Evolutionary conservation across 148 eudicot species (phyloP).

Genomic region (Gaultheria prostrata): DNA sequence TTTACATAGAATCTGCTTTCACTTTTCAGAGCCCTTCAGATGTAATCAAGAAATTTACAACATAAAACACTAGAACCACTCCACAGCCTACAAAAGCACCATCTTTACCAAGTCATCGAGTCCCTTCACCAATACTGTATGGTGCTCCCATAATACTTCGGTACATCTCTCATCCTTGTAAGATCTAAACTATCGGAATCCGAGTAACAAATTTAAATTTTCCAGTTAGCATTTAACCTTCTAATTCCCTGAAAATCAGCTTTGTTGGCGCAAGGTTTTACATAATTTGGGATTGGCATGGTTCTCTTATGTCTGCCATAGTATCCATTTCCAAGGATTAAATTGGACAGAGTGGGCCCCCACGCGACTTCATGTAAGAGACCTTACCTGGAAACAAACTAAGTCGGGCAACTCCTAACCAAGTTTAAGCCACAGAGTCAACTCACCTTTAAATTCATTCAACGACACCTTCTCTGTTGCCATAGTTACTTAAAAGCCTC

Average conservation of each 20-base stretch:
- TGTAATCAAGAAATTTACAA: neutral
- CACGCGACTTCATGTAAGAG: neutral
- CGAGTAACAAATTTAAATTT: neutral
- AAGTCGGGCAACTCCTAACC: neutral
- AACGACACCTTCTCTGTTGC: slow-evolving; percentile 15
- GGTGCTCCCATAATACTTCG: neutral
- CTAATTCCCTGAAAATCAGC: neutral
- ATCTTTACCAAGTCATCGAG: neutral
- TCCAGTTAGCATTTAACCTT: neutral
- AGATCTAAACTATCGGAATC: neutral
- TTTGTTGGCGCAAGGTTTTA: too few species aligned
- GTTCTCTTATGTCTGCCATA: neutral
- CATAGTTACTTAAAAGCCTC: slow-evolving; percentile 44
- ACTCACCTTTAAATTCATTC: neutral
- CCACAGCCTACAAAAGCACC: neutral
- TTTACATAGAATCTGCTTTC: neutral
- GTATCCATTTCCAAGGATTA: neutral
- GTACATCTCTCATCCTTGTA: neutral
- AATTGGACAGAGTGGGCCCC: neutral
- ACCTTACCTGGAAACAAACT: neutral
- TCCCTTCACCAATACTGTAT: neutral
- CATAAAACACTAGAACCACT: neutral
- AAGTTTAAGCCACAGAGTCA: neutral
- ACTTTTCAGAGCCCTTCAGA: neutral
- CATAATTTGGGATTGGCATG: neutral